These are phyloP conservation scores for Hymenoscyphus fructigenus DNA, from an alignment of 2,329 filamentous ascomycete species.

Conservation along the genomic window DNA sequence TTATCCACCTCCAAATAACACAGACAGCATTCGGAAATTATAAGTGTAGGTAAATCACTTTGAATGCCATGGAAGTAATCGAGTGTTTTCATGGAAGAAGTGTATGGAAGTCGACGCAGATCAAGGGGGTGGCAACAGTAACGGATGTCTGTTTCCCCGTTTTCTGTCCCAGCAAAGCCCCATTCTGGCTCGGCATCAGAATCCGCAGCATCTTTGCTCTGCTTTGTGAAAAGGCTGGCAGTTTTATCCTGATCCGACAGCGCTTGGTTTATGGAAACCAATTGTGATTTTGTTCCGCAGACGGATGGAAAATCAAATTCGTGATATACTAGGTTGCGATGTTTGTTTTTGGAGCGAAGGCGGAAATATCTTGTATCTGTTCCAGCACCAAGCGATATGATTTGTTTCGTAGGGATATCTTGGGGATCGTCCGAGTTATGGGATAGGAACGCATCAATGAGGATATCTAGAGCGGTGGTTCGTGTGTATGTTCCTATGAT, in stretches of 20 bases:
- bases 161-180: conserved; percentile 24
- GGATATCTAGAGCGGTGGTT: conserved; percentile 75
- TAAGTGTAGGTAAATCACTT: conserved; percentile 68
- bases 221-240: conserved; percentile 41
- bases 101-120: conserved; percentile 32
- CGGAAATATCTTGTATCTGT: conserved; percentile 89
- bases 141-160: conserved; percentile 20
- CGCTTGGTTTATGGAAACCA: conserved; percentile 19
- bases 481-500: conserved; percentile 82
- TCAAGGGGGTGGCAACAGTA: conserved; percentile 51
- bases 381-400: conserved; percentile 89
- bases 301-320: conserved; percentile 87
- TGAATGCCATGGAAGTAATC: conserved; percentile 46
- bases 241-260: conserved; percentile 15
- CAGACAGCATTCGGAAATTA: conserved; percentile 94
- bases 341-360: conserved; percentile 44
- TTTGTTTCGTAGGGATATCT: conserved; percentile 56
- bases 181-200: conserved; percentile 30
- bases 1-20: conserved; percentile 74
- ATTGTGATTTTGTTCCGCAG: conserved; percentile 52
- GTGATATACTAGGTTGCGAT: conserved; percentile 67
- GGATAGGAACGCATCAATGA: conserved; percentile 70
- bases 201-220: conserved; percentile 27
- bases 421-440: conserved; percentile 19
- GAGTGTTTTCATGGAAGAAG: conserved; percentile 14